These are phyloP conservation scores for Tolypocladium inflatum DNA, from an alignment of 2,329 filamentous ascomycete genomes.

Conservation along the genomic window DNA sequence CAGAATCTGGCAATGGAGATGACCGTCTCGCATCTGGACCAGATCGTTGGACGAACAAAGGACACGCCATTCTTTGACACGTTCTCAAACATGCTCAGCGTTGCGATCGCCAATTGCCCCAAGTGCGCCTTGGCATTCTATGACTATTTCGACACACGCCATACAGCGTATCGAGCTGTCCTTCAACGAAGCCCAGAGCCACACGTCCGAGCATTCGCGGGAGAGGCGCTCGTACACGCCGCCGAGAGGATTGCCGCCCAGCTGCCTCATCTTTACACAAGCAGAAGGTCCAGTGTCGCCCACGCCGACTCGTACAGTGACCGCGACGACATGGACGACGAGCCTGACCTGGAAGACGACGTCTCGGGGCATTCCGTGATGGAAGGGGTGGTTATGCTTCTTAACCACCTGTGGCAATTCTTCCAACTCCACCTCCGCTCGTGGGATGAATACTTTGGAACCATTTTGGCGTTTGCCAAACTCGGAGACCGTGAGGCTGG, in stretches of 20 bases:
- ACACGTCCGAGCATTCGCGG: slow-evolving; percentile 42
- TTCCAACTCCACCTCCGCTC: slow-evolving; percentile 54
- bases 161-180: slow-evolving; percentile 52
- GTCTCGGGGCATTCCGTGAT: slow-evolving; percentile 11
- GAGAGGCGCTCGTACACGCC: slow-evolving; percentile 40
- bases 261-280: slow-evolving; percentile 38
- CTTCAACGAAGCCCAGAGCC: slow-evolving; percentile 51
- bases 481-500: slow-evolving; percentile 50
- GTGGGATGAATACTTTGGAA: slow-evolving; percentile 69
- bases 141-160: slow-evolving; percentile 48
- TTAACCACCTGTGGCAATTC: slow-evolving; percentile 50
- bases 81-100: slow-evolving; percentile 39
- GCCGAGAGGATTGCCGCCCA: slow-evolving; percentile 41
- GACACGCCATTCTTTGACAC: slow-evolving; percentile 53
- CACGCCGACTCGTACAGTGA: slow-evolving; percentile 2
- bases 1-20: slow-evolving; percentile 44
- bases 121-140: slow-evolving; percentile 50
- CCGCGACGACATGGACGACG: slow-evolving; percentile 19
- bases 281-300: background rate
- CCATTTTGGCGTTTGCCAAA: slow-evolving; percentile 56
- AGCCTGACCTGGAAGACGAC: slow-evolving; percentile 9
- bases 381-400: slow-evolving; percentile 30
- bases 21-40: slow-evolving; percentile 59
- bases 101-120: slow-evolving; percentile 36
- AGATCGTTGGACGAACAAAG: slow-evolving; percentile 63